Percentiles rank a stretch among this genome's conserved stretches.
These are phyloP conservation scores for Fusarium sp. DNA, from an alignment of 2,329 filamentous ascomycete genomes.

Conservation along the genomic window DNA sequence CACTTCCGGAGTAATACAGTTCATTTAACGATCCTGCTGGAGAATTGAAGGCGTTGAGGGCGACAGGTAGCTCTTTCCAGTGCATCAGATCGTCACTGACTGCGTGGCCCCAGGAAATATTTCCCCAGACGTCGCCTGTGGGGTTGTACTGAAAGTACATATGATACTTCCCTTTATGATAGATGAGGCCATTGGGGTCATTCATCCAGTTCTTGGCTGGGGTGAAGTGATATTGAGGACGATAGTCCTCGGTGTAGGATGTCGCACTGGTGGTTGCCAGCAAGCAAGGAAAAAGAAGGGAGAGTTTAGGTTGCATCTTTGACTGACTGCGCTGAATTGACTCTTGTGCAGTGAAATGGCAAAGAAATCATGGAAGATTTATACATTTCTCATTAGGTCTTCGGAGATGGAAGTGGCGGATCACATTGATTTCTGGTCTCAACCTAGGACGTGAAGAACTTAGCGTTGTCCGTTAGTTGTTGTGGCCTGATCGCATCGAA, in stretches of 20 bases:
- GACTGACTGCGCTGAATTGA: not conserved
- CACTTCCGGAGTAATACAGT: not conserved
- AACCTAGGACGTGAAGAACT: not conserved
- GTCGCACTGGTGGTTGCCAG: not conserved
- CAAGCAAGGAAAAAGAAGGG: not conserved
- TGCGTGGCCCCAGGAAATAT: not conserved
- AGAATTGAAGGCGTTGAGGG: not conserved
- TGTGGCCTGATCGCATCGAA: not conserved
- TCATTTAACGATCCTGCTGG: not conserved
- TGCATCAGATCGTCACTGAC: not conserved
- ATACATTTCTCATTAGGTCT: not conserved
- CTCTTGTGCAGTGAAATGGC: fast-evolving
- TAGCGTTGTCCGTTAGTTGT: not conserved
- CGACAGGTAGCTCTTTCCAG: not conserved
- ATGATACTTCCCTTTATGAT: not conserved
- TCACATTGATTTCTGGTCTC: not conserved
- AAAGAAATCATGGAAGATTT: not conserved
- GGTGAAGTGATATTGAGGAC: not conserved
- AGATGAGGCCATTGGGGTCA: not conserved
- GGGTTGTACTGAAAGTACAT: not conserved
- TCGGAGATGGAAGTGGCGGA: fast-evolving
- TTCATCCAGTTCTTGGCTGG: not conserved
- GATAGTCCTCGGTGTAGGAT: not conserved
- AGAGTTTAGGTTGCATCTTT: not conserved
- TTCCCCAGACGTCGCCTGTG: not conserved